These are phyloP conservation scores for Globisporangium paddicum DNA, from an alignment of 352 stramenopile species.

Conservation along the genomic window DNA sequence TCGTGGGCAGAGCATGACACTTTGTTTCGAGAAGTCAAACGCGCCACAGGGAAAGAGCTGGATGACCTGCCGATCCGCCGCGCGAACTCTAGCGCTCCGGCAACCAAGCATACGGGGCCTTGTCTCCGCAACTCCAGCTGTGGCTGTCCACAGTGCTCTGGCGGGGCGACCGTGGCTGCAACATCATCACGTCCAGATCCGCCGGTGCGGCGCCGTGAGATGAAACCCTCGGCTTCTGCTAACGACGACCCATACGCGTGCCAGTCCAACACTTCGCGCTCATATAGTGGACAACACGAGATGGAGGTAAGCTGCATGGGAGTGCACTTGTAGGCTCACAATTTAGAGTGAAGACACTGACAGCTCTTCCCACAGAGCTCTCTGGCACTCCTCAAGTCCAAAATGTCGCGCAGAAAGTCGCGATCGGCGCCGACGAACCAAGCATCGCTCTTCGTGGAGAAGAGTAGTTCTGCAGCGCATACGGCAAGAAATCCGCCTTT, in stretches of 20 bases:
- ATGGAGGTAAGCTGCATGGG: conserved; percentile 33
- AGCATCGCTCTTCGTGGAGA: conserved; percentile 61
- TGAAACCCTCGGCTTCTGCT: conserved; percentile 3
- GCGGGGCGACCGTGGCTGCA: conserved; percentile 13
- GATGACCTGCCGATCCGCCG: conserved; percentile 53
- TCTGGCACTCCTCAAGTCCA: conserved; percentile 72
- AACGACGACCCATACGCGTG: conserved; percentile 23
- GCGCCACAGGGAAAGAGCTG: conserved; percentile 58
- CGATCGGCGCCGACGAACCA: conserved; percentile 70
- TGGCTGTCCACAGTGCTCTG: conserved; percentile 55
- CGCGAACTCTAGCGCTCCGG: conserved; percentile 5
- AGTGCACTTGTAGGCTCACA: not conserved
- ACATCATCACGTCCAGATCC: conserved; percentile 16
- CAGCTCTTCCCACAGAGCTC: conserved; percentile 35
- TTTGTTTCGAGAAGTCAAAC: conserved; percentile 80
- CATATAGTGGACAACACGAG: conserved; percentile 27
- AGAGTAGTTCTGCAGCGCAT: conserved; percentile 26
- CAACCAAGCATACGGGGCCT: conserved; percentile 26
- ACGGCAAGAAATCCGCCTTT: conserved; percentile 11
- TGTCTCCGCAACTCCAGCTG: conserved; percentile 74
- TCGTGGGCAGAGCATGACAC: conserved; percentile 61
- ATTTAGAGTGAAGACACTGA: not conserved
- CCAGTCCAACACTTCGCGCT: conserved; percentile 24
- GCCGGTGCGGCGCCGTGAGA: conserved; percentile 35
- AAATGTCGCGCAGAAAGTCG: conserved; percentile 69